Conservation (phyloP, 768 basidiomycete genomes). For the Tulasnella sp. region DNA sequence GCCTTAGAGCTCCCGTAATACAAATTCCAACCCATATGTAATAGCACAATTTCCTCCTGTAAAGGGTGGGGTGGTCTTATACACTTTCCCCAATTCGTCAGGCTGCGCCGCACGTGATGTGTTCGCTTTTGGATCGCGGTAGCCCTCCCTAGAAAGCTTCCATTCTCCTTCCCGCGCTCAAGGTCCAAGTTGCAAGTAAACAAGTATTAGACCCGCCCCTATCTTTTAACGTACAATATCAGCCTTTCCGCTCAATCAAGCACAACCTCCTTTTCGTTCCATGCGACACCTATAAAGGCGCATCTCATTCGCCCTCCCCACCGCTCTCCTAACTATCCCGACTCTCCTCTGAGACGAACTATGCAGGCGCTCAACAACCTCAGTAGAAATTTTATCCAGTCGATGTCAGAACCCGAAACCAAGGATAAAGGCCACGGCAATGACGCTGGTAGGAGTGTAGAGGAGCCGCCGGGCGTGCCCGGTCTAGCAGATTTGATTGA, state of each 20-base stretch:
- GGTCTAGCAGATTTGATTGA: neutral
- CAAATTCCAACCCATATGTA: neutral
- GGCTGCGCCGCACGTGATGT: neutral
- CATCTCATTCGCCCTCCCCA: too few relatives aligned
- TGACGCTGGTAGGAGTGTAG: too few relatives aligned
- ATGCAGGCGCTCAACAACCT: too few relatives aligned
- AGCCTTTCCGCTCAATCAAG: neutral
- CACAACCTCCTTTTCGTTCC: neutral
- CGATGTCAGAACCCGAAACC: too few relatives aligned
- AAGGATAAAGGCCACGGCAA: neutral
- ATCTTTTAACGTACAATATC: neutral
- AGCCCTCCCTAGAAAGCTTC: neutral
- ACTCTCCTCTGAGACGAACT: too few relatives aligned
- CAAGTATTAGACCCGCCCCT: neutral
- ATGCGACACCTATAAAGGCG: too few relatives aligned
- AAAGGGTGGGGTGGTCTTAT: neutral
- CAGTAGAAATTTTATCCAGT: too few relatives aligned
- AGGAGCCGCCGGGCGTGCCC: neutral
- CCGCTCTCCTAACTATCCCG: too few relatives aligned
- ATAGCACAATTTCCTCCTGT: neutral
- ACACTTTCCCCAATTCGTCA: too few relatives aligned
- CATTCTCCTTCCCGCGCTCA: neutral
- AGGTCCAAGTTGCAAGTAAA: neutral
- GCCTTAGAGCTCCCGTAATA: neutral
- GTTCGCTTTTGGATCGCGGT: neutral